Percentiles rank a stretch among this genome's conserved stretches.
Evolutionary conservation across 306 rosid species (phyloP).

Genomic region (Parietaria judaica): DNA sequence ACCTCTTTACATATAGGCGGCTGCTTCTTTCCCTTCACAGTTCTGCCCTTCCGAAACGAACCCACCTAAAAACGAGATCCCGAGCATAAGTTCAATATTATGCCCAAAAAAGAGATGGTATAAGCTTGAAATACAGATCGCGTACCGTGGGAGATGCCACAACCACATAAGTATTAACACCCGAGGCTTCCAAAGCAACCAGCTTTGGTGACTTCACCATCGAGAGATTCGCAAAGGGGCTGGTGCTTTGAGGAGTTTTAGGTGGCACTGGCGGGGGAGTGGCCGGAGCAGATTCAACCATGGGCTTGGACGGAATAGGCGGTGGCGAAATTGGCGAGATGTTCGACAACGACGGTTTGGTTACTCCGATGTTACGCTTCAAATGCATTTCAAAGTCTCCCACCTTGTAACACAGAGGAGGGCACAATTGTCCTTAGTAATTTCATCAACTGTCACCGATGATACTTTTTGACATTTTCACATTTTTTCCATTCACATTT

Average conservation of each 20-base stretch:
- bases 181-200: conserved; percentile 83
- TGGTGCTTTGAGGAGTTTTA: conserved; percentile 45
- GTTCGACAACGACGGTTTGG: conserved; percentile 47
- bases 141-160: conserved; percentile 71
- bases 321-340: conserved; percentile 71
- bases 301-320: conserved; percentile 71
- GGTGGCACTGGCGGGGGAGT: conserved; percentile 47
- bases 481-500: not conserved
- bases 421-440: not conserved
- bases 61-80: conserved; percentile 54
- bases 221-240: conserved; percentile 44
- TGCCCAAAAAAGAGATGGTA: conserved; percentile 13
- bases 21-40: conserved; percentile 68
- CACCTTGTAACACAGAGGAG: conserved; percentile 39
- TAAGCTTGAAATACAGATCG: conserved; percentile 7
- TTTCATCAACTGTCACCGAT: not conserved
- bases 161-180: conserved; percentile 44
- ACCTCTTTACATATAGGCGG: conserved; percentile 93
- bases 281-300: conserved; percentile 52
- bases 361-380: conserved; percentile 76
- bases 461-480: not conserved
- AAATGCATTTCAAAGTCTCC: conserved; percentile 97
- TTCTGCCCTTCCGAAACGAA: conserved; percentile 73
- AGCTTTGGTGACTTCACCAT: conserved; percentile 49
- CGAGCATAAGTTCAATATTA: conserved; percentile 11